These are phyloP conservation scores for Pouteria glomerata DNA, from an alignment of 148 eudicot genomes.

Conservation along the genomic window DNA sequence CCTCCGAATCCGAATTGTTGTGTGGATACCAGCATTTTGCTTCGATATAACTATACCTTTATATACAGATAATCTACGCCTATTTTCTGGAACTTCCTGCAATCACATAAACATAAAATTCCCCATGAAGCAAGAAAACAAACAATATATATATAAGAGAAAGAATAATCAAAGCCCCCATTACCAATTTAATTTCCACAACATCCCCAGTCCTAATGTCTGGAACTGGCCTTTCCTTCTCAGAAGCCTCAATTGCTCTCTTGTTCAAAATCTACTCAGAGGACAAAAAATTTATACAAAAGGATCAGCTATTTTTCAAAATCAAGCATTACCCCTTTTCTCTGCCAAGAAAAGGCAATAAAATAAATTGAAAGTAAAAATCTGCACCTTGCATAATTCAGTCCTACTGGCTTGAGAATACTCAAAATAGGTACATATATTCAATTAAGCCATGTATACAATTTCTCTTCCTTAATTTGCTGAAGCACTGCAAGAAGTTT, in stretches of 20 bases:
- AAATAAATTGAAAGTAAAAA: background rate
- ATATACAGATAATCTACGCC: conserved; percentile 66
- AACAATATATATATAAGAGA: background rate
- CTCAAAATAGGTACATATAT: background rate
- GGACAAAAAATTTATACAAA: background rate
- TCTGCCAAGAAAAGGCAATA: background rate
- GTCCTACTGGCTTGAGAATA: background rate
- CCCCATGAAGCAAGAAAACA: background rate
- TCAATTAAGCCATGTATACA: too few relatives aligned
- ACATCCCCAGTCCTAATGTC: conserved; percentile 82
- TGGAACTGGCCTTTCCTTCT: conserved; percentile 53
- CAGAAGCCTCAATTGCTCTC: conserved; percentile 72
- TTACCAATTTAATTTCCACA: conserved; percentile 78
- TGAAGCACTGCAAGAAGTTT: too few relatives aligned
- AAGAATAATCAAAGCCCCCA: conserved; percentile 3
- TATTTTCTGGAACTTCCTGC: conserved; percentile 81
- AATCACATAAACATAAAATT: conserved; percentile 13
- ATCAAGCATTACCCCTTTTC: background rate
- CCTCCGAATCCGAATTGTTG: conserved; percentile 81
- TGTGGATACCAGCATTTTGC: conserved; percentile 97
- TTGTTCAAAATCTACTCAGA: conserved; percentile 66
- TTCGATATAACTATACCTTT: conserved; percentile 85
- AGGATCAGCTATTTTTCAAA: background rate
- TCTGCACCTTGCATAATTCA: background rate
- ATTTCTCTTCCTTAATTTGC: too few relatives aligned